These are phyloP conservation scores for Fraxinus pennsylvanica DNA, from an alignment of 257 asterid genomes.

Conservation along the genomic window DNA sequence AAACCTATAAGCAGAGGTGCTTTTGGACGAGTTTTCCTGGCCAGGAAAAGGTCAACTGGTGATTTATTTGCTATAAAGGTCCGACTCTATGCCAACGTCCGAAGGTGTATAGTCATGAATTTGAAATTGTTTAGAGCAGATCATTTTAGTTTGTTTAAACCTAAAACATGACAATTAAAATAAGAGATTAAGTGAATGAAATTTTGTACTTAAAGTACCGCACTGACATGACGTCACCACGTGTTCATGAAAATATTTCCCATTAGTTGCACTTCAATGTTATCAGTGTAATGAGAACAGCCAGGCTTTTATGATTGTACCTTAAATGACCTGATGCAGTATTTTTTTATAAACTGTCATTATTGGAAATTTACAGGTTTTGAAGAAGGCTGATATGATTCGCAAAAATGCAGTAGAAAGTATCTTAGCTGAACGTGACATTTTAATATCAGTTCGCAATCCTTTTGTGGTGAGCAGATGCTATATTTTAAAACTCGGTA, in stretches of 20 bases:
- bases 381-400: conserved; percentile 94
- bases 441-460: conserved; percentile 92
- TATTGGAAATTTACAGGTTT: conserved; percentile 59
- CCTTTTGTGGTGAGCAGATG: conserved; percentile 92
- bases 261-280: neutral
- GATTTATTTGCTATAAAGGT: conserved; percentile 99
- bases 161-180: neutral
- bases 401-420: conserved; percentile 95
- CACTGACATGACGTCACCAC: neutral
- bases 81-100: conserved; percentile 22
- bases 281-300: neutral
- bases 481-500: conserved; percentile 19
- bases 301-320: conserved; percentile 16
- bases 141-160: neutral
- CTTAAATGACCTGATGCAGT: conserved; percentile 14
- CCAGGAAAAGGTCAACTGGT: conserved; percentile 95
- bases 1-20: conserved; percentile 99
- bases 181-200: neutral
- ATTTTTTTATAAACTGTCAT: conserved; percentile 22
- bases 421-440: conserved; percentile 96
- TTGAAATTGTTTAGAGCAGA: neutral
- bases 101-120: conserved; percentile 17
- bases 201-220: neutral
- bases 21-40: conserved; percentile 92
- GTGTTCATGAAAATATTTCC: neutral